Conservation (phyloP, 352 stramenopile genomes). For the Peronospora belbahrii region DNA sequence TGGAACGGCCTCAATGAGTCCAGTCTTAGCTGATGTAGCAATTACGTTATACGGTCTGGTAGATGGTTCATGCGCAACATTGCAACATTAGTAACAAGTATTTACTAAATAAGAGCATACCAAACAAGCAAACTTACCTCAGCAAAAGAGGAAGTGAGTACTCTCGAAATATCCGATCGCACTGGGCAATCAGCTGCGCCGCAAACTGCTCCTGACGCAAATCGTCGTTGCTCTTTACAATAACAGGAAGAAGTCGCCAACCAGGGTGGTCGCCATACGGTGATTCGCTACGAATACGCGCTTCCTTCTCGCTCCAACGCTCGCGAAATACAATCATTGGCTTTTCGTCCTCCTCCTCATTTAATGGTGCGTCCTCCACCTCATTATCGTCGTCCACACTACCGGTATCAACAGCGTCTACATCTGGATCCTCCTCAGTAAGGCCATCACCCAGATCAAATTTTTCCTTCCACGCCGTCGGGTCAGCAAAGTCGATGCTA, state of each 20-base stretch:
- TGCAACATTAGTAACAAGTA: constrained; percentile 20
- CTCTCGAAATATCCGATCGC: constrained; percentile 91
- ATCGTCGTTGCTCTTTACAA: constrained; percentile 98
- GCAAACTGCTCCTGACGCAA: constrained; percentile 96
- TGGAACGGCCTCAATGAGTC: constrained; percentile 93
- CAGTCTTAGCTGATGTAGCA: constrained; percentile 88
- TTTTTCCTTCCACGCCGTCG: constrained; percentile 60
- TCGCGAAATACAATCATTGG: constrained; percentile 80
- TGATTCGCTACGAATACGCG: constrained; percentile 52
- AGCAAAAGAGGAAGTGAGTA: constrained; percentile 91
- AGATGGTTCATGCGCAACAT: constrained; percentile 2
- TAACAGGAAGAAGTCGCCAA: constrained; percentile 83
- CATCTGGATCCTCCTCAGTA: constrained; percentile 39
- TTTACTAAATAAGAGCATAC: constrained; percentile 25
- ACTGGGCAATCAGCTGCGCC: constrained; percentile 95
- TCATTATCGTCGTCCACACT: constrained; percentile 7
- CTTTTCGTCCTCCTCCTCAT: constrained; percentile 48
- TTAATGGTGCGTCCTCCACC: constrained; percentile 6
- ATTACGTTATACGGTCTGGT: constrained; percentile 93
- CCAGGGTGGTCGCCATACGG: constrained; percentile 43
- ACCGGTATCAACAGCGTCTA: constrained; percentile 24
- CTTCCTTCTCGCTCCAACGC: constrained; percentile 68
- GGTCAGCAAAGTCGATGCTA: constrained; percentile 68
- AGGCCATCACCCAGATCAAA: constrained; percentile 66
- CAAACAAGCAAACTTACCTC: constrained; percentile 28